Percentiles rank a stretch among this genome's conserved stretches.
These are phyloP conservation scores for Ganoderma leucocontextum DNA, from an alignment of 1,284 basidiomycete genomes.

Conservation along the genomic window DNA sequence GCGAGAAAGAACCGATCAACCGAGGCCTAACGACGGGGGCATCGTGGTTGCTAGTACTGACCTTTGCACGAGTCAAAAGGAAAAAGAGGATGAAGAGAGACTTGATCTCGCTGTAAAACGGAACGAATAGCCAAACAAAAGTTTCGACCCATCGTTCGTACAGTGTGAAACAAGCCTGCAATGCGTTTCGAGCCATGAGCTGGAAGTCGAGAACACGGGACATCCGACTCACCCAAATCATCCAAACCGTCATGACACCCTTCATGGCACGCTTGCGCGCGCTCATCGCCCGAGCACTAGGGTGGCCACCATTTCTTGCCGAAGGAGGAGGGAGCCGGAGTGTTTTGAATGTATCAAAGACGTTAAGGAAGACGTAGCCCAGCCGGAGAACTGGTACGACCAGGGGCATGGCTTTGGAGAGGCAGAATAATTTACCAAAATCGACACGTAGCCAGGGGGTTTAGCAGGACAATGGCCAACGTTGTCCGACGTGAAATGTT, in stretches of 20 bases:
- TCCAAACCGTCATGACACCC: conserved; percentile 82
- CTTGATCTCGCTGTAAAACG: conserved; percentile 84
- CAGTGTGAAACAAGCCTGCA: conserved; percentile 62
- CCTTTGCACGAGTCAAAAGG: conserved; percentile 75
- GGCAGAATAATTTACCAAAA: conserved; percentile 17
- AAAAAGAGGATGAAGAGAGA: conserved; percentile 74
- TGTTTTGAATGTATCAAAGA: conserved; percentile 85
- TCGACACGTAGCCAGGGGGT: conserved; percentile 16
- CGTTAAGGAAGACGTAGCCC: conserved; percentile 76
- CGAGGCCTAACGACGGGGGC: conserved; percentile 8
- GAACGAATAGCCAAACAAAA: conserved; percentile 71
- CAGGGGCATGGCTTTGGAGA: conserved; percentile 61
- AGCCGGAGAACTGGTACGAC: conserved; percentile 73
- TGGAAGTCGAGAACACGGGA: conserved; percentile 3
- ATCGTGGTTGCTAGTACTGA: conserved; percentile 46
- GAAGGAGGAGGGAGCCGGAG: conserved; percentile 72
- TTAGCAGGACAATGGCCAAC: background rate
- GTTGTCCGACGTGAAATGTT: conserved; percentile 9
- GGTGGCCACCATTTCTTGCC: conserved; percentile 63
- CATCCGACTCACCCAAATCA: conserved; percentile 72
- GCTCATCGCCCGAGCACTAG: conserved; percentile 69
- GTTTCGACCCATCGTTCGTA: conserved; percentile 73
- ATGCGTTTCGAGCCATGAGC: conserved; percentile 2
- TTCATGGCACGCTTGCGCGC: conserved; percentile 85
- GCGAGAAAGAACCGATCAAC: conserved; percentile 16